Conservation (phyloP, 2,329 filamentous ascomycete genomes). For the Acephala macrosclerotiorum region DNA sequence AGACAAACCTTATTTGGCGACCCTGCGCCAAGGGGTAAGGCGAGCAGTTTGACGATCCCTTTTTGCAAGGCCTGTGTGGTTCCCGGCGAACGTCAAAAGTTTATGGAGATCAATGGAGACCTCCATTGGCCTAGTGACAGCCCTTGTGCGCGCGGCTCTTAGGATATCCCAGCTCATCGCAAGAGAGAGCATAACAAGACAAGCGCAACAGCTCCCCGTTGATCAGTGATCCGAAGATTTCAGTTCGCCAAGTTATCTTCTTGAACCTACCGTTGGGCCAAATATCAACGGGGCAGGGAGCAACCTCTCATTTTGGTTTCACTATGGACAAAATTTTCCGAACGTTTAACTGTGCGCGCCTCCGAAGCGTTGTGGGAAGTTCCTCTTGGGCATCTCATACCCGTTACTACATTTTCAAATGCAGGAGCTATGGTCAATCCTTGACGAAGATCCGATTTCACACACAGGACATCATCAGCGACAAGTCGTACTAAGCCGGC, state of each 20-base stretch:
- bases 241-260: not conserved
- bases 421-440: not conserved
- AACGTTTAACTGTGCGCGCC: not conserved
- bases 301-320: not conserved
- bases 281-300: not conserved
- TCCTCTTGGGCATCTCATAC: not conserved
- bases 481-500: not conserved
- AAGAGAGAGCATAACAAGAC: not conserved
- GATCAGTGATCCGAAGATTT: not conserved
- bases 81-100: not conserved
- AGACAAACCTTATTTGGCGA: constrained; percentile 1
- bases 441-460: not conserved
- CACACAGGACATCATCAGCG: not conserved
- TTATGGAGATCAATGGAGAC: not conserved
- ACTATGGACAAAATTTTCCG: not conserved
- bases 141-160: not conserved
- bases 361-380: not conserved
- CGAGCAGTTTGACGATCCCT: not conserved
- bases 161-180: not conserved
- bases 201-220: not conserved
- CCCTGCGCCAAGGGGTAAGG: not conserved
- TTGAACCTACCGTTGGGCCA: not conserved
- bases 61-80: constrained; percentile 1
- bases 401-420: not conserved
- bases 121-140: not conserved